phyloP scores from a whole-genome alignment of 192 early-diverging fungal species.

The Jimgerdemannia lactiflua region DNA sequence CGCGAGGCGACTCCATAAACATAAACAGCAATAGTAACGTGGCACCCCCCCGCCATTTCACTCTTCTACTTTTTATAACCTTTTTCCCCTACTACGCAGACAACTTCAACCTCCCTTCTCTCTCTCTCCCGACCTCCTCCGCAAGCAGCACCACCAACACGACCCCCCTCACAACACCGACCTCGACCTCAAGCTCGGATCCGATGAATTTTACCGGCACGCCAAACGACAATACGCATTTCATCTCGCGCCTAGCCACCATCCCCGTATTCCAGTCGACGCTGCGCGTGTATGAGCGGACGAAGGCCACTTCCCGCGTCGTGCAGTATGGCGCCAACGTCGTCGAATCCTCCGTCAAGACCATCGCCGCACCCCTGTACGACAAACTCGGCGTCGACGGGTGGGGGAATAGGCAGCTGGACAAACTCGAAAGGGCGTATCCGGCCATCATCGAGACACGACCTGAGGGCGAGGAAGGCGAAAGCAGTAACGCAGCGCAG shows the following conservation, averaged over 20 bases:
- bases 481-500: neutral
- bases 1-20: too few species aligned
- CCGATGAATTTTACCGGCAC: conserved; percentile 7
- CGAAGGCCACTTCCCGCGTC: conserved; percentile 57
- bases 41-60: neutral
- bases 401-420: conserved; percentile 75
- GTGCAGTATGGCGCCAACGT: conserved; percentile 71
- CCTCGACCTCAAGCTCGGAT: conserved; percentile 14
- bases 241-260: conserved; percentile 76
- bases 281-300: conserved; percentile 70
- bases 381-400: conserved; percentile 70
- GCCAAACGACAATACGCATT: conserved; percentile 27
- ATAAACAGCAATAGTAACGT: neutral
- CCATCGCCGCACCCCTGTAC: conserved; percentile 69
- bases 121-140: conserved; percentile 6
- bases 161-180: conserved; percentile 11
- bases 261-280: conserved; percentile 80
- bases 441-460: too few species aligned
- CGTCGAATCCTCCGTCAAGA: conserved; percentile 73
- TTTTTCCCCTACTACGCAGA: neutral
- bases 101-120: neutral
- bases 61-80: neutral
- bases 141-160: conserved; percentile 20
- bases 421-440: conserved; percentile 45
- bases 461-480: too few species aligned